Percentiles rank a stretch among this genome's conserved stretches.
phyloP scores from a whole-genome alignment of 805 yeast species.

The Barnettozyma salicaria region DNA sequence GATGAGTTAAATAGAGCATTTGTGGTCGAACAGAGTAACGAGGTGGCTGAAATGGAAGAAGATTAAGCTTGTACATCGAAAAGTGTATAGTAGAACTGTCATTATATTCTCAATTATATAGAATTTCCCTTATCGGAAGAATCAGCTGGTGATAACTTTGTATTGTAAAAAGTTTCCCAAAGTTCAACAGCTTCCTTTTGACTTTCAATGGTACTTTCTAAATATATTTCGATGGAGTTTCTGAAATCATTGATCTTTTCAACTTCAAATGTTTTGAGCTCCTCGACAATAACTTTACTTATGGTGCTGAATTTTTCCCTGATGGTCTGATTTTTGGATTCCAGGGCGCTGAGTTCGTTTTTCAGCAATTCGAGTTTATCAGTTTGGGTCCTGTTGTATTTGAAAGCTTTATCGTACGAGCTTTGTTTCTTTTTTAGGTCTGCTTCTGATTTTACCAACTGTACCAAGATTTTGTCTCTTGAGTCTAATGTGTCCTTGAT shows the following conservation, averaged over 20 bases:
- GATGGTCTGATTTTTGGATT: conserved; percentile 45
- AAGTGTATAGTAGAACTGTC: neutral
- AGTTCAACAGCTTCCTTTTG: conserved; percentile 87
- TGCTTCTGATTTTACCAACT: conserved; percentile 41
- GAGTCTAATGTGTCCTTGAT: conserved; percentile 69
- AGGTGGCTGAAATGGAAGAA: conserved; percentile 14
- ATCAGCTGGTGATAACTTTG: conserved; percentile 22
- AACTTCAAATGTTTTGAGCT: conserved; percentile 60
- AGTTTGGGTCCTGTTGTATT: conserved; percentile 45
- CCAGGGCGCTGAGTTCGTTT: conserved; percentile 52
- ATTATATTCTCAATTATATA: neutral
- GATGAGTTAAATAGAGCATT: conserved; percentile 28
- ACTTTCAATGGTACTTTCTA: conserved; percentile 85
- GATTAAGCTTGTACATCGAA: conserved; percentile 4
- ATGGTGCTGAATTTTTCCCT: conserved; percentile 59
- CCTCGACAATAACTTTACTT: conserved; percentile 59
- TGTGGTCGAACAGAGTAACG: conserved; percentile 24
- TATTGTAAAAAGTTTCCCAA: conserved; percentile 85
- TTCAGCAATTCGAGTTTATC: conserved; percentile 57
- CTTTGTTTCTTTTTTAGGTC: conserved; percentile 43
- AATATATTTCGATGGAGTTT: conserved; percentile 80
- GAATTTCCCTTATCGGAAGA: neutral
- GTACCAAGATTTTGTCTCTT: conserved; percentile 51
- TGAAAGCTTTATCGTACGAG: conserved; percentile 39
- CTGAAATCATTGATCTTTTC: conserved; percentile 81